These are phyloP conservation scores for Xylaria intraflava DNA, from an alignment of 495 filamentous ascomycete species.

Conservation along the genomic window DNA sequence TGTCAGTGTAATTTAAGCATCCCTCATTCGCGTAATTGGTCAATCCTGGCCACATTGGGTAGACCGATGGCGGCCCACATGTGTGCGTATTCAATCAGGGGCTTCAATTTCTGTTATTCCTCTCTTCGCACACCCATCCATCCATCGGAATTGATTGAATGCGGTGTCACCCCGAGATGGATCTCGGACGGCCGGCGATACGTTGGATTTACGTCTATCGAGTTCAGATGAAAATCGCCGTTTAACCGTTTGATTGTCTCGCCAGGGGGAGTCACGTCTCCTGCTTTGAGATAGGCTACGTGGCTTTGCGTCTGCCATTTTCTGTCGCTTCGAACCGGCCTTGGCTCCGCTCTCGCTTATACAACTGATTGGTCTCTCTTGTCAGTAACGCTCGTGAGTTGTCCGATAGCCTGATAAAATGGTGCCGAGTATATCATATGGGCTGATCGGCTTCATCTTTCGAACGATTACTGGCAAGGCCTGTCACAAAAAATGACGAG, in stretches of 20 bases:
- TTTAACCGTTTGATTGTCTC: not conserved
- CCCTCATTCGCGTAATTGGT: not conserved
- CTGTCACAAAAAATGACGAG: not conserved
- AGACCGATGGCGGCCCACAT: not conserved
- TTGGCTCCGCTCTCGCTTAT: not conserved
- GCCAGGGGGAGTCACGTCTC: not conserved
- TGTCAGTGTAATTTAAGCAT: too few species aligned
- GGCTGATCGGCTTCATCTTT: not conserved
- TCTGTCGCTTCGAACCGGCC: not conserved
- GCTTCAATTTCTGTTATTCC: not conserved
- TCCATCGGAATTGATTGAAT: not conserved
- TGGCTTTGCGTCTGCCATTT: not conserved
- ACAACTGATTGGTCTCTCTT: not conserved
- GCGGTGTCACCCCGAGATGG: not conserved
- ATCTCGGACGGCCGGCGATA: not conserved
- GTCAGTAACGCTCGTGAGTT: not conserved
- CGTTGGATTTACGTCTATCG: not conserved
- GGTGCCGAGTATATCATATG: not conserved
- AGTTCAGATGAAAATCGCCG: not conserved
- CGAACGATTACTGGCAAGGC: not conserved
- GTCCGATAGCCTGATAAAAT: not conserved
- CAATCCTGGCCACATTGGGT: not conserved
- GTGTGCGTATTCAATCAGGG: not conserved
- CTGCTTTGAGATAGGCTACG: not conserved
- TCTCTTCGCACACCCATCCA: not conserved